Evolutionary conservation across 2,329 filamentous ascomycete species (phyloP), one percentile per base, ranked within the genome.

Genomic region (Teratosphaeria viscida): DNA sequence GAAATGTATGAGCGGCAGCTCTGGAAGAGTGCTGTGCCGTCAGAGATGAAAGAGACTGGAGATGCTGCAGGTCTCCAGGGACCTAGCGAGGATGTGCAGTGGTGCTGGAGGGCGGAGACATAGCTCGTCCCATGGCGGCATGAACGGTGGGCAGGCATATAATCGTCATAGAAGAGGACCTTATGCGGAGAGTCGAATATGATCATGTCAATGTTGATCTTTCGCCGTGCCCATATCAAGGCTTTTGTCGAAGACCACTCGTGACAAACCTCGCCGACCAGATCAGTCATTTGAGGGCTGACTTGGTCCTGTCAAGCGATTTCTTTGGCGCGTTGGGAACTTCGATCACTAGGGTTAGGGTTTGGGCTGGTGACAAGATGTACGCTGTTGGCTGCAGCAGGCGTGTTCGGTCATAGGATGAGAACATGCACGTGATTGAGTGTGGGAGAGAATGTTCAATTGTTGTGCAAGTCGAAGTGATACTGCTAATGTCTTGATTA

Each of bases 1-100:
- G 59, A 59, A 49, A 58, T 61, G 56, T 34, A 34, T 23, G 39
- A 32, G n/a, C 35, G 26, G 12, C 23, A 49, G 56, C 37, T 56
- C 23, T 49, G 43, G 43, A 23, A 6, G 16, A 49, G 43, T 11
- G 16, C 10, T n/a, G 16, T 49, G 43, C 43, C 8, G 19, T 10
- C 43, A 11, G 16, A 23, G 19, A n/a, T 19, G 43, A 23, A n/a
- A 10, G 43, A 10, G 16, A 11, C 43, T 19, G 43, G 3, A n/a
- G 19, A 23, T n/a, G 43, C 16, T 8, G n/a, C 5, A 10, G 16
- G 8, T n/a, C 19, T n/a, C 6, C 43, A 49, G 11, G 43, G 11
- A 6, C 4, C 8, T 19, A n/a, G 19, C 7, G 43, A 49, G 16
- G 16, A 19, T 10, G 16, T 23, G 43, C 43, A 19, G 19, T 6